These are phyloP conservation scores for Aspergillus neotritici DNA, from an alignment of 2,329 filamentous ascomycete species.

Conservation along the genomic window DNA sequence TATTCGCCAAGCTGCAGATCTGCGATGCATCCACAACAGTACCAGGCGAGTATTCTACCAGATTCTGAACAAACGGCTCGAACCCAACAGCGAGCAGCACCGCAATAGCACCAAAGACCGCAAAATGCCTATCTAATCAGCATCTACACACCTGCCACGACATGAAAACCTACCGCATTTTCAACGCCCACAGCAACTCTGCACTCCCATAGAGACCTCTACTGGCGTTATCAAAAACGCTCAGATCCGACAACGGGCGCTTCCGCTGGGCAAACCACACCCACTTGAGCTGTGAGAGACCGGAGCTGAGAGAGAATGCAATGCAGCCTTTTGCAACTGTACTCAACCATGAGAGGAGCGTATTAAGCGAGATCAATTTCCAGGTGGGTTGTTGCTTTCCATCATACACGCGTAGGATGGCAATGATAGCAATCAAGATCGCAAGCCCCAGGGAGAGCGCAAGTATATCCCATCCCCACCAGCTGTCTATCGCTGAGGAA, in stretches of 20 bases:
- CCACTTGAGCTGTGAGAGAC: slow-evolving; percentile 15
- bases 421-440: slow-evolving; percentile 6
- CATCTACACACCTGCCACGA: too few relatives aligned
- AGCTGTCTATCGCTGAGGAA: too few relatives aligned
- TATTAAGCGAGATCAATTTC: slow-evolving; percentile 11
- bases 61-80: slow-evolving; percentile 14
- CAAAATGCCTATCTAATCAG: slow-evolving; percentile 17
- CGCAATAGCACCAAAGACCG: slow-evolving; percentile 5
- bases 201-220: slow-evolving; percentile 9
- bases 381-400: slow-evolving; percentile 10
- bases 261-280: slow-evolving; percentile 12
- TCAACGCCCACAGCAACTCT: slow-evolving; percentile 9
- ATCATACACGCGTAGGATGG: slow-evolving; percentile 7
- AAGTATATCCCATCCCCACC: too few relatives aligned
- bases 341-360: slow-evolving; percentile 14
- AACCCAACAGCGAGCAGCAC: slow-evolving; percentile 10
- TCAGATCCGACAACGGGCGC: slow-evolving; percentile 6
- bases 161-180: neutral
- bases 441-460: neutral
- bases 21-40: slow-evolving; percentile 2
- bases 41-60: slow-evolving; percentile 8
- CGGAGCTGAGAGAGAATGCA: slow-evolving; percentile 9
- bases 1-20: slow-evolving; percentile 2
- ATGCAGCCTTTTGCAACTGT: slow-evolving; percentile 11
- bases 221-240: slow-evolving; percentile 11